Conservation (phyloP, 352 stramenopile genomes). For the Phytophthora multivora region DNA sequence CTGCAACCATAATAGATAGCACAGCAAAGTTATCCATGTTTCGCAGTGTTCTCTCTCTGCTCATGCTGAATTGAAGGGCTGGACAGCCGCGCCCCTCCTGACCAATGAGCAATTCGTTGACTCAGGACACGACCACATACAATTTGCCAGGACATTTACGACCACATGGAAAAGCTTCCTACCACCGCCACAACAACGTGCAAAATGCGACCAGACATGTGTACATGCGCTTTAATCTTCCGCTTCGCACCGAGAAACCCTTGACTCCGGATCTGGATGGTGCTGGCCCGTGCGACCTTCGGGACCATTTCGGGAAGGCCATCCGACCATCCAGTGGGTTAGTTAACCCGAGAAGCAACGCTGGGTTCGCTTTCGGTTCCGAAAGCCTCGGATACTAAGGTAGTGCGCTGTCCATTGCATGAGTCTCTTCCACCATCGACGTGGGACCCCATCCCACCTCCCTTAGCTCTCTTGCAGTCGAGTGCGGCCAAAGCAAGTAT, state of each 20-base stretch:
- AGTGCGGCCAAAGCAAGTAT: not conserved
- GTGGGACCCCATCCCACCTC: slow-evolving; percentile 15
- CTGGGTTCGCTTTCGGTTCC: slow-evolving; percentile 7
- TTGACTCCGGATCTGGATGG: slow-evolving; percentile 6
- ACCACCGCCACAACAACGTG: not conserved
- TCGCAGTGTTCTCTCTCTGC: too few relatives aligned
- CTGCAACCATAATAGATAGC: too few relatives aligned
- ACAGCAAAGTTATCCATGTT: too few relatives aligned
- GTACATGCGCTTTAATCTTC: not conserved
- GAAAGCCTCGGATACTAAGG: slow-evolving; percentile 1
- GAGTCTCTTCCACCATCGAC: slow-evolving; percentile 12
- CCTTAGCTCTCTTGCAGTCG: slow-evolving; percentile 22
- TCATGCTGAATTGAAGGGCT: too few relatives aligned
- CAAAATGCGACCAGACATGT: not conserved
- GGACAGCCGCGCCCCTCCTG: too few relatives aligned
- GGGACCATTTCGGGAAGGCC: not conserved
- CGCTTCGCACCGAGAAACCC: not conserved
- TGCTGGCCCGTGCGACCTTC: slow-evolving; percentile 4
- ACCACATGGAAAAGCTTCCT: not conserved
- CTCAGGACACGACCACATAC: not conserved
- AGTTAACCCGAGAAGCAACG: slow-evolving; percentile 2
- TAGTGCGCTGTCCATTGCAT: not conserved
- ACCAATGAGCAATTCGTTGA: too few relatives aligned
- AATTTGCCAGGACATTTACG: not conserved
- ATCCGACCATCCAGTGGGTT: slow-evolving; percentile 1